Conservation (phyloP, 2,329 filamentous ascomycete genomes). For the Cordyceps fumosorosea region DNA sequence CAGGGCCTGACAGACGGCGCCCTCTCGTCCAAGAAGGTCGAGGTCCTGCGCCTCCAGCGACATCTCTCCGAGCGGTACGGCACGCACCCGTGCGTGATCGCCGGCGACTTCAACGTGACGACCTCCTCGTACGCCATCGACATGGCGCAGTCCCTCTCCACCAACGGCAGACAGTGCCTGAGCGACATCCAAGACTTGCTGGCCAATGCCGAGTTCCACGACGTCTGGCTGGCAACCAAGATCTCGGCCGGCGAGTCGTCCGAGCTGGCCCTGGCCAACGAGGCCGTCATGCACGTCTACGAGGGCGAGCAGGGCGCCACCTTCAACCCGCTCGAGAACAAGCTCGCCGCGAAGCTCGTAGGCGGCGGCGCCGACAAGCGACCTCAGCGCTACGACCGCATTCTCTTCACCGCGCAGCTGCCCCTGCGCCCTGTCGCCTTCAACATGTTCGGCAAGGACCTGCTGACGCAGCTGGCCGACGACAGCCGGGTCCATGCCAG, state of each 20-base stretch:
- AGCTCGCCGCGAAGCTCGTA: slow-evolving; percentile 45
- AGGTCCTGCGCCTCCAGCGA: slow-evolving; percentile 44
- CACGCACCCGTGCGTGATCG: slow-evolving; percentile 46
- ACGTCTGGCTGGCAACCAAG: slow-evolving; percentile 44
- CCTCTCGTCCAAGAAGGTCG: slow-evolving; percentile 48
- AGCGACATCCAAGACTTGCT: slow-evolving; percentile 41
- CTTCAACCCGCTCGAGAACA: slow-evolving; percentile 53
- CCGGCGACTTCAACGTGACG: slow-evolving; percentile 59
- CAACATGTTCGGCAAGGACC: slow-evolving; percentile 47
- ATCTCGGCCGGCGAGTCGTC: slow-evolving; percentile 37
- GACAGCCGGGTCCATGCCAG: slow-evolving; percentile 32
- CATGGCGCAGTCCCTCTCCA: slow-evolving; percentile 45
- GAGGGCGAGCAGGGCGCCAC: slow-evolving; percentile 60
- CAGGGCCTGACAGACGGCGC: slow-evolving; percentile 54
- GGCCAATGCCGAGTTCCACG: slow-evolving; percentile 39
- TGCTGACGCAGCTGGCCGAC: slow-evolving; percentile 1
- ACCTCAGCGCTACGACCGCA: slow-evolving; percentile 60
- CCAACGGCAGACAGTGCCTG: slow-evolving; percentile 37
- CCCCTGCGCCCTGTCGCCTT: slow-evolving; percentile 32
- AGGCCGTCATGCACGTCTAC: slow-evolving; percentile 30
- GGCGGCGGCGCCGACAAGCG: slow-evolving; percentile 42
- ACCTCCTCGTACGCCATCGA: slow-evolving; percentile 52
- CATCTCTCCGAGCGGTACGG: slow-evolving; percentile 38
- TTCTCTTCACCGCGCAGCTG: slow-evolving; percentile 45
- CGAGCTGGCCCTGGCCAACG: slow-evolving; percentile 14